phyloP scores from a whole-genome alignment of 1,139 yeast genomes.

The Pichia sp. region DNA sequence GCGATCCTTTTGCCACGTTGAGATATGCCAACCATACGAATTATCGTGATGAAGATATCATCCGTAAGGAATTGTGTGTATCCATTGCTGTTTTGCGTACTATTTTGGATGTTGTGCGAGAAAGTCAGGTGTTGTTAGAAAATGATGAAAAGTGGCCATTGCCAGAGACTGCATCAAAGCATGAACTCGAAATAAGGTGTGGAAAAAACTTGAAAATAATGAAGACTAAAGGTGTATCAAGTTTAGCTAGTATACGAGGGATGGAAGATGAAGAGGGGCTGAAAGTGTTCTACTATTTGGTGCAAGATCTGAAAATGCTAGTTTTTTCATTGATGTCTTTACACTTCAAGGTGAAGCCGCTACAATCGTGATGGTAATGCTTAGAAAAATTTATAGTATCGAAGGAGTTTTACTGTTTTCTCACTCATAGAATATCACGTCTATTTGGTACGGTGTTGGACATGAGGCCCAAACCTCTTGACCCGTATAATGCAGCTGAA shows the following conservation, averaged over 20 bases:
- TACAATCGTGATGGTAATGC: conserved; percentile 1
- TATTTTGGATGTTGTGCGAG: conserved; percentile 30
- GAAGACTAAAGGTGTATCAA: conserved; percentile 35
- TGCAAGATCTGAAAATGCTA: conserved; percentile 38
- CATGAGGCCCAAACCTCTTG: conserved; percentile 6
- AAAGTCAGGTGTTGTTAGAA: conserved; percentile 36
- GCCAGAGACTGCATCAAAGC: conserved; percentile 35
- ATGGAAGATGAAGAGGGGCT: conserved; percentile 38
- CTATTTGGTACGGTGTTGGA: neutral
- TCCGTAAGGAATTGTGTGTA: conserved; percentile 33
- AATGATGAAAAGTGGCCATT: conserved; percentile 37
- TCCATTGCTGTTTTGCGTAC: conserved; percentile 32
- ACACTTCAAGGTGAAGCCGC: conserved; percentile 34
- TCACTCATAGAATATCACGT: neutral
- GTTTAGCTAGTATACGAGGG: conserved; percentile 33
- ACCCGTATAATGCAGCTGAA: conserved; percentile 2
- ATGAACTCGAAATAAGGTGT: conserved; percentile 35
- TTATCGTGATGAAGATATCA: conserved; percentile 37
- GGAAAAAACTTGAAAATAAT: conserved; percentile 33
- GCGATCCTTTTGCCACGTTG: conserved; percentile 26
- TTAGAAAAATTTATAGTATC: neutral
- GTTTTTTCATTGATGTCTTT: conserved; percentile 36
- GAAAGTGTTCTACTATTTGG: conserved; percentile 36
- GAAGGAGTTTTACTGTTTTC: neutral
- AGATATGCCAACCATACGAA: conserved; percentile 41